Conservation (phyloP, 805 yeast species). For the Candida koratica region DNA sequence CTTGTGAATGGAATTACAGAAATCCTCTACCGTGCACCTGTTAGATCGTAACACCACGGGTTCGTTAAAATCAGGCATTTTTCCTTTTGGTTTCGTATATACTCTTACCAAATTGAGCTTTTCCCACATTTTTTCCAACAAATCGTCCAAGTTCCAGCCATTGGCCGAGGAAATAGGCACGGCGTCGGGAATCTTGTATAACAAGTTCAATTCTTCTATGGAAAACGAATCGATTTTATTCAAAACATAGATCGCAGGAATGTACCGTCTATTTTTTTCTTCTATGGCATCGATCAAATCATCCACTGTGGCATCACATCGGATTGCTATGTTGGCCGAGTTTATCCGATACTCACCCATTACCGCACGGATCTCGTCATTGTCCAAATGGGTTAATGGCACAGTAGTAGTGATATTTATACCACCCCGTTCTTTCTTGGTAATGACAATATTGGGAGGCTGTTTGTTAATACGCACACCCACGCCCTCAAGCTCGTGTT, state of each 20-base stretch:
- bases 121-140: constrained; percentile 94
- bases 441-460: constrained; percentile 89
- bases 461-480: constrained; percentile 90
- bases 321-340: constrained; percentile 91
- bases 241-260: constrained; percentile 91
- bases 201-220: constrained; percentile 83
- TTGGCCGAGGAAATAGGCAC: constrained; percentile 94
- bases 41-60: constrained; percentile 89
- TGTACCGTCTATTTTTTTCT: constrained; percentile 83
- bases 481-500: constrained; percentile 93
- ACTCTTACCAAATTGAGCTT: constrained; percentile 87
- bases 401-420: constrained; percentile 90
- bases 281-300: constrained; percentile 93
- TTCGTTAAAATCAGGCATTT: constrained; percentile 86
- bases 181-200: constrained; percentile 92
- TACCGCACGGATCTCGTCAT: constrained; percentile 92
- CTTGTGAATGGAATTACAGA: constrained; percentile 95
- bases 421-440: constrained; percentile 95
- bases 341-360: constrained; percentile 93
- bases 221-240: constrained; percentile 96
- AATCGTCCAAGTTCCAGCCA: constrained; percentile 96
- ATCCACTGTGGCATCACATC: constrained; percentile 98
- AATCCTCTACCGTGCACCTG: constrained; percentile 85
- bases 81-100: constrained; percentile 95
- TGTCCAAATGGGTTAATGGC: constrained; percentile 84